Conservation (phyloP, 2,329 filamentous ascomycete species). For the Aspergillus candidus region DNA sequence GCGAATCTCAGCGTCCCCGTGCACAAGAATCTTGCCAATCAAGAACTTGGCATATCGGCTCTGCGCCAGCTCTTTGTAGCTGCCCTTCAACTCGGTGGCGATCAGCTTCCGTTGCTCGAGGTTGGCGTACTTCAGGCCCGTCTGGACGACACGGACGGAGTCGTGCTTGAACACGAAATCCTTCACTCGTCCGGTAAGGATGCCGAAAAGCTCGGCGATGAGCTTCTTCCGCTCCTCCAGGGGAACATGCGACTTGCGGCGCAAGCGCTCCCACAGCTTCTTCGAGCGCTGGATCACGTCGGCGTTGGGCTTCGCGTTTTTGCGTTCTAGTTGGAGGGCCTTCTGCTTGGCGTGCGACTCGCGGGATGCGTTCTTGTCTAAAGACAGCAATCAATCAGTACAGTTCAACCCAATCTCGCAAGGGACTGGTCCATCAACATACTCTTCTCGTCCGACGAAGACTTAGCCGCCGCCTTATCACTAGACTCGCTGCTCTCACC, state of each 20-base stretch:
- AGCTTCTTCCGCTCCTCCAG: constrained; percentile 81
- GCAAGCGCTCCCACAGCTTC: constrained; percentile 92
- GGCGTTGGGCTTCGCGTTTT: constrained; percentile 85
- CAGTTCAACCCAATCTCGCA: neutral
- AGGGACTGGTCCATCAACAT: constrained; percentile 19
- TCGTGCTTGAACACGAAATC: constrained; percentile 99
- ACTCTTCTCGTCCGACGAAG: constrained; percentile 23
- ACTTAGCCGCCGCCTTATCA: constrained; percentile 15
- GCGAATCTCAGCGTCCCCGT: constrained; percentile 78
- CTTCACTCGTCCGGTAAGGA: constrained; percentile 84
- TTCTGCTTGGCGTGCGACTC: constrained; percentile 95
- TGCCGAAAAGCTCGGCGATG: constrained; percentile 81
- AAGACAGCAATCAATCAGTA: constrained; percentile 8
- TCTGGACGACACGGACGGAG: constrained; percentile 92
- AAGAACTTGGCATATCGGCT: constrained; percentile 97
- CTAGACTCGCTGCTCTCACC: constrained; percentile 23
- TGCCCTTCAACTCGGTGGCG: constrained; percentile 75
- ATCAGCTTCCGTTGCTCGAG: constrained; percentile 79
- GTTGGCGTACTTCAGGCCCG: constrained; percentile 91
- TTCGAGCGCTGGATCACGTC: constrained; percentile 84
- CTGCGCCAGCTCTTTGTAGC: constrained; percentile 79
- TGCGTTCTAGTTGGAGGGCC: constrained; percentile 78
- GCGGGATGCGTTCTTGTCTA: constrained; percentile 64
- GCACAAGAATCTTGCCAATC: constrained; percentile 91
- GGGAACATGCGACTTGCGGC: constrained; percentile 87